These are phyloP conservation scores for Colletotrichum sp. DNA, from an alignment of 2,329 filamentous ascomycete species.

Conservation along the genomic window DNA sequence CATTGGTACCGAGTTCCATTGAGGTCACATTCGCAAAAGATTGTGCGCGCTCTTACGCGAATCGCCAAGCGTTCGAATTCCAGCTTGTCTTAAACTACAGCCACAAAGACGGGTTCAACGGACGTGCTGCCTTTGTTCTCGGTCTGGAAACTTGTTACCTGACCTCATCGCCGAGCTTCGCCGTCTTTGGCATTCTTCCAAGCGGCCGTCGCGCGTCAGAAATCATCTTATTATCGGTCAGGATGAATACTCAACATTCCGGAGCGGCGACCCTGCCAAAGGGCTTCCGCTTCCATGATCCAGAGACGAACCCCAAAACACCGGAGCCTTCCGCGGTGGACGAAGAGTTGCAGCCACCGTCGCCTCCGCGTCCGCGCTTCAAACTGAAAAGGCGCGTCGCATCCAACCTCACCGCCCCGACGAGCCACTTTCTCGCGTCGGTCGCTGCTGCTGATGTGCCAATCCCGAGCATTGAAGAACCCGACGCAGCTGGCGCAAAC, in stretches of 20 bases:
- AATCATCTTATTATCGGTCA: slow-evolving; percentile 15
- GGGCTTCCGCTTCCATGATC: slow-evolving; percentile 40
- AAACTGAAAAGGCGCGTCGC: slow-evolving; percentile 61
- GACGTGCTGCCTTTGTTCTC: slow-evolving; percentile 8
- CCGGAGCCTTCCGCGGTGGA: slow-evolving; percentile 53
- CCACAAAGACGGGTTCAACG: slow-evolving; percentile 1
- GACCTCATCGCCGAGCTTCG: not conserved
- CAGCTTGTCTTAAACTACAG: not conserved
- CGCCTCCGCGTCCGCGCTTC: slow-evolving; percentile 58
- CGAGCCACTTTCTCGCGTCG: slow-evolving; percentile 70
- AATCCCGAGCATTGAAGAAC: slow-evolving; percentile 68
- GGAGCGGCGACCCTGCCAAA: slow-evolving; percentile 49
- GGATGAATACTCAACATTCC: slow-evolving; percentile 53
- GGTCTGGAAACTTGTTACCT: not conserved
- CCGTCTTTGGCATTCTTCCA: not conserved
- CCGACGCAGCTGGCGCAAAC: slow-evolving; percentile 43
- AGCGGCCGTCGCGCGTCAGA: slow-evolving; percentile 24
- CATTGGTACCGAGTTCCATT: not conserved
- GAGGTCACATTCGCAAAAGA: not conserved
- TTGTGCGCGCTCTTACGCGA: not conserved
- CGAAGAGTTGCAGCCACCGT: slow-evolving; percentile 45
- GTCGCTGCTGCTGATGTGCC: slow-evolving; percentile 69
- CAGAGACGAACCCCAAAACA: slow-evolving; percentile 49
- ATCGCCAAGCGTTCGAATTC: not conserved
- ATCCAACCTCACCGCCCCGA: slow-evolving; percentile 60